These are phyloP conservation scores for Myxozyma sirexii DNA, from an alignment of 805 yeast genomes.

Conservation along the genomic window DNA sequence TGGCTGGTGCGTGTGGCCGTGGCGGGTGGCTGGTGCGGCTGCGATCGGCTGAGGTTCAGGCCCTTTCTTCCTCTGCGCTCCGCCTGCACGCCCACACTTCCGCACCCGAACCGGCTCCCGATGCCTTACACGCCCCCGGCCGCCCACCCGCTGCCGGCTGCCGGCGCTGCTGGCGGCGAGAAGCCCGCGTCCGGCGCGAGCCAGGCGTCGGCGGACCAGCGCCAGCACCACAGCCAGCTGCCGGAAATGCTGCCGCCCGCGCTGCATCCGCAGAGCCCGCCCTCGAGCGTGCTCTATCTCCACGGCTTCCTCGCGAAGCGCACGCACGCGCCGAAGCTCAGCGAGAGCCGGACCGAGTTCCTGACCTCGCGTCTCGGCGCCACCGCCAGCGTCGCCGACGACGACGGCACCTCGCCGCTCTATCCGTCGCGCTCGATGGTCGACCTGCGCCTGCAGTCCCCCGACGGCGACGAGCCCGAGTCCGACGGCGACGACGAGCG, in stretches of 20 bases:
- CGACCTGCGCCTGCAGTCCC: conserved; percentile 18
- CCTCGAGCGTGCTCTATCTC: conserved; percentile 25
- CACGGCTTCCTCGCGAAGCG: conserved; percentile 15
- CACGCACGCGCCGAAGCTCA: conserved; percentile 2
- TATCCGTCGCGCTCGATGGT: conserved; percentile 25
- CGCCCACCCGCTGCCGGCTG: conserved; percentile 21
- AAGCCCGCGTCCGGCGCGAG: too few species aligned
- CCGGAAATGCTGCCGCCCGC: conserved; percentile 26
- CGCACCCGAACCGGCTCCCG: not conserved
- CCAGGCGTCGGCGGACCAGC: conserved; percentile 8
- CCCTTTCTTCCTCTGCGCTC: not conserved
- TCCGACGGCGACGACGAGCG: conserved; percentile 10
- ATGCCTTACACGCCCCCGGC: conserved; percentile 36
- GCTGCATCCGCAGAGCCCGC: conserved; percentile 17
- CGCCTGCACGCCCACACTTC: not conserved
- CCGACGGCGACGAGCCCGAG: conserved; percentile 16
- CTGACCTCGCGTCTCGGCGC: not conserved
- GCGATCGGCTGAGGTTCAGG: too few species aligned
- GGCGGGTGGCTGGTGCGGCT: too few species aligned
- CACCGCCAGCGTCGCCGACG: conserved; percentile 1
- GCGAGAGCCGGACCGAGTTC: conserved; percentile 3
- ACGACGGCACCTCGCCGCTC: not conserved
- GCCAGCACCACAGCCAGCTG: conserved; percentile 6
- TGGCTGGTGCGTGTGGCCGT: too few species aligned
- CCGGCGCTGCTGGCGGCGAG: not conserved